Percentiles rank a stretch among this genome's conserved stretches.
Evolutionary conservation across 352 stramenopile species (phyloP).

Genomic region (Phytopythium oedochilum): DNA sequence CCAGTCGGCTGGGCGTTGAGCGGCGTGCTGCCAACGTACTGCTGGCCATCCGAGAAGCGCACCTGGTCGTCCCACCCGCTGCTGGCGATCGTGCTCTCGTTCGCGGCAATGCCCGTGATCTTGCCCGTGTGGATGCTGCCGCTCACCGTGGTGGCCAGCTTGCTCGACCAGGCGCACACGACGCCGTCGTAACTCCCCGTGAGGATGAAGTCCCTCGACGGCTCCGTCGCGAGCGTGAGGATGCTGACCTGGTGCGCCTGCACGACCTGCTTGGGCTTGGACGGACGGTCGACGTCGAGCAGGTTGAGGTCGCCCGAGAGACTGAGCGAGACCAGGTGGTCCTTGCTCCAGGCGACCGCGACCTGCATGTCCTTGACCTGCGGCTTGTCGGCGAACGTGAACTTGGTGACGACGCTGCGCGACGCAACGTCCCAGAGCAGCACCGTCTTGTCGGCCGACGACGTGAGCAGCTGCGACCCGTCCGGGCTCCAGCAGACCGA

Average conservation of each 20-base stretch:
- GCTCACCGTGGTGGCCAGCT: constrained; percentile 33
- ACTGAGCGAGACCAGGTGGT: constrained; percentile 79
- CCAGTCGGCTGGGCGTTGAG: constrained; percentile 71
- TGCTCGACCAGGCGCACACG: constrained; percentile 87
- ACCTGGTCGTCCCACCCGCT: constrained; percentile 91
- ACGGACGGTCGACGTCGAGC: constrained; percentile 57
- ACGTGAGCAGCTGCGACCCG: constrained; percentile 90
- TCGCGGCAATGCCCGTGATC: constrained; percentile 75
- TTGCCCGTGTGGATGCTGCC: constrained; percentile 63
- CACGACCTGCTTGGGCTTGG: constrained; percentile 73
- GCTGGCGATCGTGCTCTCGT: constrained; percentile 66
- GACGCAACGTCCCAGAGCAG: constrained; percentile 88
- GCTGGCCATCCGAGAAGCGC: constrained; percentile 52
- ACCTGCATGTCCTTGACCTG: constrained; percentile 85
- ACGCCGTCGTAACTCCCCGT: constrained; percentile 95
- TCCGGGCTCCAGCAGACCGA: constrained; percentile 91
- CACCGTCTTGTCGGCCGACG: constrained; percentile 95
- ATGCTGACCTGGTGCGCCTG: constrained; percentile 92
- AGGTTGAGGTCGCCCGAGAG: constrained; percentile 86
- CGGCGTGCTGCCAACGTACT: constrained; percentile 57
- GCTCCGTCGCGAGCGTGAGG: constrained; percentile 80
- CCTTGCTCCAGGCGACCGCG: constrained; percentile 61
- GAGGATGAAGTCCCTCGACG: constrained; percentile 65
- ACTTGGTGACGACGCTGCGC: constrained; percentile 67
- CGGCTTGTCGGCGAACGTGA: constrained; percentile 69